Conservation (phyloP, 2,329 filamentous ascomycete species). For the Helicocarpus griseus region DNA sequence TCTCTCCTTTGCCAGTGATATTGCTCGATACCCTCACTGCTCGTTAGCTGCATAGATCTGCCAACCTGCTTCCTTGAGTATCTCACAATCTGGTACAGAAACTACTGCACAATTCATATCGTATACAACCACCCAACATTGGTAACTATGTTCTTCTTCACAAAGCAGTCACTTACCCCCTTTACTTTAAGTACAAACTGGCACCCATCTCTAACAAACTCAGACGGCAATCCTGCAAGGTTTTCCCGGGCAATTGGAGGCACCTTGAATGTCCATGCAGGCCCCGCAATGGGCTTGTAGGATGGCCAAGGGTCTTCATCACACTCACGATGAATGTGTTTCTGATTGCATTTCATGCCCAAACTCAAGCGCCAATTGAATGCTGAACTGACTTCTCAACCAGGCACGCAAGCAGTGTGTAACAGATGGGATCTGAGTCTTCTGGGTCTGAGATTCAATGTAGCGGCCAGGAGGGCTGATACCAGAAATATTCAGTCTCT, state of each 20-base stretch:
- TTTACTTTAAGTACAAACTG: conserved; percentile 16
- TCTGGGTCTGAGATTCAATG: conserved; percentile 17
- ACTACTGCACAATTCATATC: no score
- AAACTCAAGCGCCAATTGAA: conserved; percentile 21
- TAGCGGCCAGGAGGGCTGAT: conserved; percentile 15
- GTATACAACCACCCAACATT: conserved; percentile 19
- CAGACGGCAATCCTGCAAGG: conserved; percentile 9
- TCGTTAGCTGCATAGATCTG: no score
- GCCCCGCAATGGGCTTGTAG: conserved; percentile 14
- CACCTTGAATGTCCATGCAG: conserved; percentile 15
- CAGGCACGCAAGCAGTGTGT: conserved; percentile 20
- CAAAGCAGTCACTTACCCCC: conserved; percentile 15
- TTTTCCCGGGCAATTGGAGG: conserved; percentile 10
- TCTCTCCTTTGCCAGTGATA: no score
- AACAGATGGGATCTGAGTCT: conserved; percentile 20
- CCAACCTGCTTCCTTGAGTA: no score
- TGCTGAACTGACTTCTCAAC: conserved; percentile 16
- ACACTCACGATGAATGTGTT: conserved; percentile 18
- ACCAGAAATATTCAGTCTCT: conserved; percentile 20
- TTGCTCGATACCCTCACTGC: no score
- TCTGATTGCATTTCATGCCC: conserved; percentile 15
- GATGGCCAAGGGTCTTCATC: conserved; percentile 16
- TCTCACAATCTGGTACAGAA: no score
- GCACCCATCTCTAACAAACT: conserved; percentile 9
- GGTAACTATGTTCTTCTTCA: conserved; percentile 18